These are phyloP conservation scores for Fusarium sp. DNA, from an alignment of 2,329 filamentous ascomycete genomes.

Conservation along the genomic window DNA sequence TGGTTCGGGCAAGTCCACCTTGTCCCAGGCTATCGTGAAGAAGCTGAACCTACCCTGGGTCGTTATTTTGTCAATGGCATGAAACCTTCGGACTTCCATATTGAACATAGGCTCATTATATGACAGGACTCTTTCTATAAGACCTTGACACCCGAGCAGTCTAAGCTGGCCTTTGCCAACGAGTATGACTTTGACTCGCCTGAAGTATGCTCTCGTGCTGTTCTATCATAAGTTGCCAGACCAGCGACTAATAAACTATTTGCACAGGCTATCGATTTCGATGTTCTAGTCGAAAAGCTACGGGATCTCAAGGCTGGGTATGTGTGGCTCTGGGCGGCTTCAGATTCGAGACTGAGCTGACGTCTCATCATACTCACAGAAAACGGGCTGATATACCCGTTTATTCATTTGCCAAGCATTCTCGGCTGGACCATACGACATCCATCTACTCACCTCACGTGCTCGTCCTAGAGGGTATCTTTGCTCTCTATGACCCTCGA, in stretches of 20 bases:
- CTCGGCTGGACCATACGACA: constrained; percentile 81
- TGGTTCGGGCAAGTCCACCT: constrained; percentile 92
- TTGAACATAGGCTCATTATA: constrained; percentile 41
- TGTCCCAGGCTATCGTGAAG: constrained; percentile 91
- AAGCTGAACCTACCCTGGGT: constrained; percentile 96
- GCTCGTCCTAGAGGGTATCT: constrained; percentile 93
- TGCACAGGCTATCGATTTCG: constrained; percentile 86
- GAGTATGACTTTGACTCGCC: constrained; percentile 98
- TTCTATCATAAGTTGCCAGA: neutral
- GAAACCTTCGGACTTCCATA: constrained; percentile 37
- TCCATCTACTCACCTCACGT: constrained; percentile 97
- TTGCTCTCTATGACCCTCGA: constrained; percentile 89
- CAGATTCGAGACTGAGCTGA: constrained; percentile 20
- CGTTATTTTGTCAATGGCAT: constrained; percentile 95
- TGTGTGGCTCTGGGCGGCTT: constrained; percentile 42
- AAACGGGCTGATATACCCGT: constrained; percentile 91
- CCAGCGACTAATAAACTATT: constrained; percentile 12
- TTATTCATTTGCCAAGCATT: constrained; percentile 95
- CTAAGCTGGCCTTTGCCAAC: constrained; percentile 84
- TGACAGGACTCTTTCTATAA: constrained; percentile 98
- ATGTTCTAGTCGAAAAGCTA: constrained; percentile 83
- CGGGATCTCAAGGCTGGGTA: constrained; percentile 93
- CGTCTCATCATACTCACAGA: constrained; percentile 58
- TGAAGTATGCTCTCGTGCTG: constrained; percentile 62
- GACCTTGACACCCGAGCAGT: constrained; percentile 82